Evolutionary conservation across 2,329 filamentous ascomycete genomes (phyloP), one percentile per base, ranked within the genome.

Genomic region (Diplodia intermedia): DNA sequence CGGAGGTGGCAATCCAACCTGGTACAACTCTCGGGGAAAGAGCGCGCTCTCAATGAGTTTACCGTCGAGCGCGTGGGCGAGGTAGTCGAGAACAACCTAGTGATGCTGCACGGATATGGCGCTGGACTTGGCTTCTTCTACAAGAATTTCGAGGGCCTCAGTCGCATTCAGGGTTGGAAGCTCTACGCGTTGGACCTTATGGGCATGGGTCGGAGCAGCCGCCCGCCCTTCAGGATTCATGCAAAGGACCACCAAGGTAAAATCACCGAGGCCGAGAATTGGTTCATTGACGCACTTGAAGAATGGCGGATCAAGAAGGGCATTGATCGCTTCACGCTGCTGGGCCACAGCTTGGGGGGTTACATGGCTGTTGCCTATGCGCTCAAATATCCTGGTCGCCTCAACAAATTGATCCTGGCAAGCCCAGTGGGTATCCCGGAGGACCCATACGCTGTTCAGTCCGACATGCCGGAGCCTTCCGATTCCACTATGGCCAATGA

Each of bases 41-140:
- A 97, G 77, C 88, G 95, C 61, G 91, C 90, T 2, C 79, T 99
- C 70, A 98, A 99, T 76, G 95, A 99, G 76, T 95, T 97, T 78
- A 93, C 91, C 0, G 88, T 99, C 2, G 92, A 97, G 81, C 86
- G 94, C 61, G 82, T 93, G 0, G 92, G 89, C 43, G 94, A 97
- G 76, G 80, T 89, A 4, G 87, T 88, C 0, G 90, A 96, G 56
- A 90, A 98, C 75, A 95, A 92, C 53, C 84, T 99, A 18, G 94
- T 99, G 54, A 97, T 99, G 88, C 83, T 99, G 4, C 95, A 99
- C 77, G 95, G 95, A 70, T 99, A 99, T 79, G 95, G 95, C 56
- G 95, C 95, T 2, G 95, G 95, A 0, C 85, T 99, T 0, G 95
- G 94, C 26, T 98, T 99, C 81, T 99, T 97, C 84, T 99, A 97